These are phyloP conservation scores for Picea abies DNA, from an alignment of 83 land plant species.

Conservation along the genomic window DNA sequence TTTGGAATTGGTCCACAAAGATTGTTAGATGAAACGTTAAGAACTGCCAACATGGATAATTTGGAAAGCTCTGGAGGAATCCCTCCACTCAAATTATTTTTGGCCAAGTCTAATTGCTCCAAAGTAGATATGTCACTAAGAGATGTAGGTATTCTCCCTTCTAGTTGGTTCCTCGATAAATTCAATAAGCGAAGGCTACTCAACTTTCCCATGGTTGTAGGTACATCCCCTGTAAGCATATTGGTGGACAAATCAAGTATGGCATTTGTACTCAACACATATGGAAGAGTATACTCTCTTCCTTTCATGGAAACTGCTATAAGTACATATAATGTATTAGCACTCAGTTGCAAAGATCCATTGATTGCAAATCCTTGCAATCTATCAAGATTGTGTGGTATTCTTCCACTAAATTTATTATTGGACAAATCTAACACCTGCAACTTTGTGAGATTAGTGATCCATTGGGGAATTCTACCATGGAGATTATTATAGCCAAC, in stretches of 20 bases:
- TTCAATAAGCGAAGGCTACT: not conserved
- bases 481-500: not conserved
- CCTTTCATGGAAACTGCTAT: not conserved
- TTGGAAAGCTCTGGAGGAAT: slow-evolving; percentile 52
- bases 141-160: slow-evolving; percentile 43
- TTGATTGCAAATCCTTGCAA: slow-evolving; percentile 27
- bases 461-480: not conserved
- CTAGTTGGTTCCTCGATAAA: slow-evolving; percentile 9
- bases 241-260: slow-evolving; percentile 57
- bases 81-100: slow-evolving; percentile 40
- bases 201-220: slow-evolving; percentile 42
- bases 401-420: too few species aligned
- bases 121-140: slow-evolving; percentile 30
- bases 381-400: slow-evolving; percentile 34
- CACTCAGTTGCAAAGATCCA: not conserved
- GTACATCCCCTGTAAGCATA: slow-evolving; percentile 46
- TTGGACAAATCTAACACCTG: too few species aligned
- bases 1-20: too few species aligned
- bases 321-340: not conserved
- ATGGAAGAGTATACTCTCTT: not conserved
- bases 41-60: slow-evolving; percentile 37
- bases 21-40: slow-evolving; percentile 50
- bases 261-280: slow-evolving; percentile 11
- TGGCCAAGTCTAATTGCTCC: slow-evolving; percentile 62
- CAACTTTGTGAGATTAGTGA: slow-evolving; percentile 42